A percentile compares a stretch with the other conserved stretches of the same genome.
Evolutionary conservation across 2,329 filamentous ascomycete species (phyloP).

Genomic region (Pseudocercospora macadamiae): DNA sequence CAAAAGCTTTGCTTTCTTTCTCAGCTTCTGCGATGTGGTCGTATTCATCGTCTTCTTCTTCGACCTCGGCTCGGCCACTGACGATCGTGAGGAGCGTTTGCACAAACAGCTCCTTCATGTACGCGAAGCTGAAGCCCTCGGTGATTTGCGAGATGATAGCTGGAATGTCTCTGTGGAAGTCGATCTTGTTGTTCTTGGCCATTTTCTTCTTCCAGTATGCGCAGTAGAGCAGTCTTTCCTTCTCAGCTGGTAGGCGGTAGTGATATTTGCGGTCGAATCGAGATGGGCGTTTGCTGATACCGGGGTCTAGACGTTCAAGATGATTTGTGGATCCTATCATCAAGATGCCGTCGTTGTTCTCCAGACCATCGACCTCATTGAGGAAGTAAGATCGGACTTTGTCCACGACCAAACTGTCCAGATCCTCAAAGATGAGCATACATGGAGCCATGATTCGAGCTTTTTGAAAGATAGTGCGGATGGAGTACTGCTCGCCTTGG

Average conservation of each 20-base stretch:
- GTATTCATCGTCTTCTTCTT: constrained; percentile 22
- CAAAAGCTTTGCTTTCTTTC: constrained; percentile 19
- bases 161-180: constrained; percentile 40
- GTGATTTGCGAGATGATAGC: constrained; percentile 62
- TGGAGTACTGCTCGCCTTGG: constrained; percentile 44
- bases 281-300: constrained; percentile 64
- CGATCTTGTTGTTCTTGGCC: constrained; percentile 57
- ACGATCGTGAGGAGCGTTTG: constrained; percentile 61
- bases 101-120: constrained; percentile 70
- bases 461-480: constrained; percentile 59
- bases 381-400: constrained; percentile 68
- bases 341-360: constrained; percentile 70
- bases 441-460: constrained; percentile 67
- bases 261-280: constrained; percentile 69
- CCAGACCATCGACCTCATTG: constrained; percentile 71
- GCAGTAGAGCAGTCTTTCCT: constrained; percentile 63
- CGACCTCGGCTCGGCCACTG: constrained; percentile 27
- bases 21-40: constrained; percentile 17
- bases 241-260: constrained; percentile 54
- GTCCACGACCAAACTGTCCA: constrained; percentile 67
- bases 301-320: constrained; percentile 67
- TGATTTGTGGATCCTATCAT: constrained; percentile 53
- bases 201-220: constrained; percentile 66
- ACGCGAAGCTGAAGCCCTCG: constrained; percentile 66
- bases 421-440: constrained; percentile 71